phyloP scores from a whole-genome alignment of 2,329 filamentous ascomycete species.

The Aquanectria penicillioides region DNA sequence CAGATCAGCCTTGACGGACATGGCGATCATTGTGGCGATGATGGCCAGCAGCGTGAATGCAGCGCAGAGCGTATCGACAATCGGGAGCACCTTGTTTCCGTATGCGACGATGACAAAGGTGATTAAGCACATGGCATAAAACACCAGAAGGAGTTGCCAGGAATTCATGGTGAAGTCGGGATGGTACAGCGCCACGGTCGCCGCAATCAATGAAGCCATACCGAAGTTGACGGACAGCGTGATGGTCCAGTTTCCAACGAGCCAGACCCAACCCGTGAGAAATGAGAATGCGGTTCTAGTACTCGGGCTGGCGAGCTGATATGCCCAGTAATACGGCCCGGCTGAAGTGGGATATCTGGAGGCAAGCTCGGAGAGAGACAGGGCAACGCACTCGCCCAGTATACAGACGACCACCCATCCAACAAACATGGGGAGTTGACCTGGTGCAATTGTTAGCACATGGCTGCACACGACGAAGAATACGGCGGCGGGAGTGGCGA shows the following conservation, averaged over 20 bases:
- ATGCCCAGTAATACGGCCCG: constrained; percentile 79
- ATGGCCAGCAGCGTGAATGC: constrained; percentile 78
- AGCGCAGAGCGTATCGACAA: constrained; percentile 75
- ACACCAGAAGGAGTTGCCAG: constrained; percentile 74
- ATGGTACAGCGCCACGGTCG: constrained; percentile 71
- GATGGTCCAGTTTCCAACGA: constrained; percentile 76
- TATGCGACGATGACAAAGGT: constrained; percentile 76
- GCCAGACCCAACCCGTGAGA: constrained; percentile 79
- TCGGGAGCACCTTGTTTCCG: constrained; percentile 64
- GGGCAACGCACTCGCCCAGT: constrained; percentile 76
- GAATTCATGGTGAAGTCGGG: constrained; percentile 58
- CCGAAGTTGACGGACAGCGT: constrained; percentile 76
- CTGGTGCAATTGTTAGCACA: not conserved
- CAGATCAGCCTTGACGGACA: constrained; percentile 69
- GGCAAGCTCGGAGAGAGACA: constrained; percentile 77
- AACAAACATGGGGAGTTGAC: constrained; percentile 69
- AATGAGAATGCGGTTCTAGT: constrained; percentile 74
- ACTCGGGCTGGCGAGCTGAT: constrained; percentile 67
- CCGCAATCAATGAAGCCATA: constrained; percentile 73
- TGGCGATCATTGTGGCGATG: constrained; percentile 73
- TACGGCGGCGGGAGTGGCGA: not conserved
- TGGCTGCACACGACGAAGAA: not conserved
- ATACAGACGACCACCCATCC: constrained; percentile 70
- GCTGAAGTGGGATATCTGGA: constrained; percentile 70
- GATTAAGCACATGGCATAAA: constrained; percentile 71